Conservation (phyloP, 2,329 filamentous ascomycete species). For the Trichoderma pleuroti region DNA sequence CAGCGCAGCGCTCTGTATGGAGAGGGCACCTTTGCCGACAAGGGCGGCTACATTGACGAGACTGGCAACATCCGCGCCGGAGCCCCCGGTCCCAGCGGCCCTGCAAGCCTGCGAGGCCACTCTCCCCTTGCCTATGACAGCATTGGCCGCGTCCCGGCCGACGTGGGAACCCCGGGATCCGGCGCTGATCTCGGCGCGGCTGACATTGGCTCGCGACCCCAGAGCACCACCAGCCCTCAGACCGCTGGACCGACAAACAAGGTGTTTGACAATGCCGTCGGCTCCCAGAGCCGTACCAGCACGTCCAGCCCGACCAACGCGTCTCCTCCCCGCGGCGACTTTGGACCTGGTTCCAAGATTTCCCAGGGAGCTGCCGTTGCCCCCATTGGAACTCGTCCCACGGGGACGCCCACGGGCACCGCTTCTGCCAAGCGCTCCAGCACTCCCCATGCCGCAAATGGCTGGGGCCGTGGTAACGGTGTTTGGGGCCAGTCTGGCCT, state of each 20-base stretch:
- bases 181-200: slow-evolving; percentile 43
- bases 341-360: slow-evolving; percentile 51
- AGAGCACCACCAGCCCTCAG: slow-evolving; percentile 82
- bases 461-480: slow-evolving; percentile 76
- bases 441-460: slow-evolving; percentile 85
- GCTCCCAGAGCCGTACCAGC: slow-evolving; percentile 68
- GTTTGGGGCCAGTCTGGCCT: slow-evolving; percentile 83
- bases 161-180: slow-evolving; percentile 40
- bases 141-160: slow-evolving; percentile 42
- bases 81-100: slow-evolving; percentile 62
- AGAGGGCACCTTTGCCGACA: slow-evolving; percentile 66
- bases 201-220: slow-evolving; percentile 61
- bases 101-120: slow-evolving; percentile 65
- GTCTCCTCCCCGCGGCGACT: slow-evolving; percentile 66
- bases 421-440: slow-evolving; percentile 72
- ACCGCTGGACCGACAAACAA: slow-evolving; percentile 54
- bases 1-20: slow-evolving; percentile 94
- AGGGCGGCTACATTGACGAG: slow-evolving; percentile 65
- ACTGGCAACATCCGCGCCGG: slow-evolving; percentile 59
- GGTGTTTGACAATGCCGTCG: slow-evolving; percentile 56
- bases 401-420: slow-evolving; percentile 49
- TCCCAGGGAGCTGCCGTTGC: slow-evolving; percentile 66
- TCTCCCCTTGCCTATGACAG: slow-evolving; percentile 77
- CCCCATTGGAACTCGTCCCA: slow-evolving; percentile 88
- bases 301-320: slow-evolving; percentile 77